Evolutionary conservation across 306 rosid genomes (phyloP).

Genomic region (Acacia melanoxylon): DNA sequence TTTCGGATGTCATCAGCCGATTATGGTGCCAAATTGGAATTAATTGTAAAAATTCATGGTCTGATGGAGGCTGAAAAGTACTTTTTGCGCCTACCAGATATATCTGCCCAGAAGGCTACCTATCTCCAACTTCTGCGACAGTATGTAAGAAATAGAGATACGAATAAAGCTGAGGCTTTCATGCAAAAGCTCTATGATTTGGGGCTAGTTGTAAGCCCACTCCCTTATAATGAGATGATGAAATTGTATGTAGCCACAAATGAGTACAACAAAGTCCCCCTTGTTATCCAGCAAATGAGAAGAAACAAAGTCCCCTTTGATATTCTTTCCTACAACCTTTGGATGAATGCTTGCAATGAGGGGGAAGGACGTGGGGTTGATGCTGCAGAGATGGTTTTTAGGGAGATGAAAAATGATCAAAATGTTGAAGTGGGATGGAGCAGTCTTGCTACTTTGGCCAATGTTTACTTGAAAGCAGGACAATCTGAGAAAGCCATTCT

Average conservation of each 20-base stretch:
- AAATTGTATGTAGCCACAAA: constrained; percentile 66
- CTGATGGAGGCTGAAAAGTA: constrained; percentile 65
- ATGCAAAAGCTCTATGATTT: constrained; percentile 65
- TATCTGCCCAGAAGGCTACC: constrained; percentile 62
- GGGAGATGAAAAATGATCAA: constrained; percentile 60
- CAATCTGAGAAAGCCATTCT: constrained; percentile 50
- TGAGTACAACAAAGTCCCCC: constrained; percentile 62
- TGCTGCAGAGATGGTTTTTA: constrained; percentile 56
- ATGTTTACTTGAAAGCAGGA: constrained; percentile 60
- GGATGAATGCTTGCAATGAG: constrained; percentile 71
- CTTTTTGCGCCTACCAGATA: constrained; percentile 46
- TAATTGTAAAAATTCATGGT: constrained; percentile 51
- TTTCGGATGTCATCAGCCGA: constrained; percentile 46
- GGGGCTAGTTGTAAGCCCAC: constrained; percentile 67
- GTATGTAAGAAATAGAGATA: constrained; percentile 55
- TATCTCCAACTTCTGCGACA: constrained; percentile 60
- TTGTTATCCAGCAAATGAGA: constrained; percentile 72
- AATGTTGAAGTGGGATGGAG: constrained; percentile 88
- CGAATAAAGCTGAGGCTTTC: constrained; percentile 59
- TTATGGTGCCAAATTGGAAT: constrained; percentile 59
- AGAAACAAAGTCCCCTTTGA: constrained; percentile 55
- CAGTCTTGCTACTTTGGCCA: constrained; percentile 70
- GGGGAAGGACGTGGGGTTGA: constrained; percentile 44
- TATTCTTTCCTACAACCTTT: constrained; percentile 82
- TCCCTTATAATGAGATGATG: constrained; percentile 87